A percentile compares a stretch with the other conserved stretches of the same genome.
These are phyloP conservation scores for Lagenidium giganteum DNA, from an alignment of 352 stramenopile species.

Conservation along the genomic window DNA sequence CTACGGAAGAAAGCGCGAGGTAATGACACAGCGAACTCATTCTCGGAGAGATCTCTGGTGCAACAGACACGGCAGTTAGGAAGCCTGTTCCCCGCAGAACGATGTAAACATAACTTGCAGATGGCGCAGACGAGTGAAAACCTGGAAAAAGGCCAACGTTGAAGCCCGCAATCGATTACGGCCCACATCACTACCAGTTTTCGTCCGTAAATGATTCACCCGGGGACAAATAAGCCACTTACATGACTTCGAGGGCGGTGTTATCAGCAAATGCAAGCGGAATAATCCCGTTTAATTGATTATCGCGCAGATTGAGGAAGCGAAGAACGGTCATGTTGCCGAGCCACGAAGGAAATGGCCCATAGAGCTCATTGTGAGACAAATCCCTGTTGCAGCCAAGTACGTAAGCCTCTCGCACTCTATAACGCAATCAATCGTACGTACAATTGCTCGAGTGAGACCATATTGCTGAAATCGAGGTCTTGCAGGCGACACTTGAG, in stretches of 20 bases:
- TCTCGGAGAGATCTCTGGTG: constrained; percentile 40
- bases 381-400: constrained; percentile 30
- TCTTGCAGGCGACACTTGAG: constrained; percentile 46
- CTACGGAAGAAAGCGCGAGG: constrained; percentile 32
- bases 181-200: background rate
- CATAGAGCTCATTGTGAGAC: constrained; percentile 42
- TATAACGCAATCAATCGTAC: constrained; percentile 7
- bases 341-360: constrained; percentile 54
- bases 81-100: background rate
- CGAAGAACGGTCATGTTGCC: constrained; percentile 57
- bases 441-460: constrained; percentile 69
- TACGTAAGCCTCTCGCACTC: background rate
- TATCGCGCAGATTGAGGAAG: constrained; percentile 48
- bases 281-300: constrained; percentile 38
- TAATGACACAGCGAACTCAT: constrained; percentile 31
- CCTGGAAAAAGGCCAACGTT: constrained; percentile 1
- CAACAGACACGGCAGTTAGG: background rate
- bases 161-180: background rate
- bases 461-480: constrained; percentile 58
- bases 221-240: constrained; percentile 1
- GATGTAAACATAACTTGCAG: constrained; percentile 1
- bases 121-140: background rate
- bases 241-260: constrained; percentile 61
- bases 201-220: constrained; percentile 1
- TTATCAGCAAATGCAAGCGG: constrained; percentile 46